Conservation (phyloP, 2,329 filamentous ascomycete species). For the Aspergillus brunneoviolaceus region DNA sequence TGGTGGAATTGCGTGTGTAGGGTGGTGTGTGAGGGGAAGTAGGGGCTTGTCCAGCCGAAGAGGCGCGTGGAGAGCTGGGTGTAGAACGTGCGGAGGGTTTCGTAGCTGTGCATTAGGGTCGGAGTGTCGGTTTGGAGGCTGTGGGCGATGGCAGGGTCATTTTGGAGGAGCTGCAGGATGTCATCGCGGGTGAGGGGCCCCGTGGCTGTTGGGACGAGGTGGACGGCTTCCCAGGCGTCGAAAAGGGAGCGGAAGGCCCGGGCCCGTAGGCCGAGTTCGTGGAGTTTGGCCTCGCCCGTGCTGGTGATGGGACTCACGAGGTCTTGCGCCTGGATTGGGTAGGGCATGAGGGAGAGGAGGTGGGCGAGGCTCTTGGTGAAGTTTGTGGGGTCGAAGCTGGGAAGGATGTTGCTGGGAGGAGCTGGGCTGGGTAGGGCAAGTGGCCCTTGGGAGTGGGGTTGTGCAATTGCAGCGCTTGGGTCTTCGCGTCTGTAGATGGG, state of each 20-base stretch:
- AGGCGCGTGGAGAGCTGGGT: conserved; percentile 40
- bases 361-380: no score
- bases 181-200: conserved; percentile 38
- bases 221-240: conserved; percentile 35
- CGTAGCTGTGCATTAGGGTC: conserved; percentile 42
- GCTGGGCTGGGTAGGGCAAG: no score
- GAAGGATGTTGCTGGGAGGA: no score
- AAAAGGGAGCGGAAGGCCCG: conserved; percentile 43
- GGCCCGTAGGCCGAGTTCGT: conserved; percentile 43
- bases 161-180: conserved; percentile 40
- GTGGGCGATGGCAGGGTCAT: conserved; percentile 21
- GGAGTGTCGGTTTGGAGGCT: conserved; percentile 18
- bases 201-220: conserved; percentile 20
- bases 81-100: conserved; percentile 45
- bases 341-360: conserved; percentile 6
- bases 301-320: conserved; percentile 40
- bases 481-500: no score
- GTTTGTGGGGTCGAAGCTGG: no score
- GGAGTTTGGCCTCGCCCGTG: conserved; percentile 41
- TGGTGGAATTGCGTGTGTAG: conserved; percentile 44
- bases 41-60: conserved; percentile 33
- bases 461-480: no score
- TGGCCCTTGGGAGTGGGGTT: no score
- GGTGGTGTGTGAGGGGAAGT: conserved; percentile 45
- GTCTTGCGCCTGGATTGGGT: conserved; percentile 18